A percentile compares a stretch with the other conserved stretches of the same genome.
Conservation (phyloP, 1,139 yeast species). For the Hanseniaspora gamundiae region DNA sequence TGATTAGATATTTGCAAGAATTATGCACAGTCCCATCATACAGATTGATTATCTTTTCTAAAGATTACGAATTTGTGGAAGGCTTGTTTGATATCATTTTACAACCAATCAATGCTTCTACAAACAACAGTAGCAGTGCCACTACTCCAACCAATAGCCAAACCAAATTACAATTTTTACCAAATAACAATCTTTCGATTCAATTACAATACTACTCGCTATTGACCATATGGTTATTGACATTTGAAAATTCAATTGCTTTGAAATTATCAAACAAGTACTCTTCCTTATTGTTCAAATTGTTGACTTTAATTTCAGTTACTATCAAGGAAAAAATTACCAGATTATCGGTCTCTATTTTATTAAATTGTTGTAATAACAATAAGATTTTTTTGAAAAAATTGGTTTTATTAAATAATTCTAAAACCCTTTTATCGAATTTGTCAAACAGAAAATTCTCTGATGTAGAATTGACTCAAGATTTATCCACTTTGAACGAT, state of each 20-base stretch:
- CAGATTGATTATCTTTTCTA: slow-evolving; percentile 35
- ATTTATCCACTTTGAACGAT: slow-evolving; percentile 46
- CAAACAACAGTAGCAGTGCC: background rate
- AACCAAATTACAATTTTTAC: background rate
- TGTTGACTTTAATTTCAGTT: slow-evolving; percentile 56
- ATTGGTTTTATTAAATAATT: slow-evolving; percentile 64
- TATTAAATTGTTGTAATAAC: slow-evolving; percentile 44
- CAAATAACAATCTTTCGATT: slow-evolving; percentile 34
- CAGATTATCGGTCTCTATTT: slow-evolving; percentile 63
- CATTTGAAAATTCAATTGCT: slow-evolving; percentile 54
- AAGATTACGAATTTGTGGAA: background rate
- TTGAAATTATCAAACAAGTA: slow-evolving; percentile 35
- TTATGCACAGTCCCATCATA: slow-evolving; percentile 41
- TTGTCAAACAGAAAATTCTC: slow-evolving; percentile 84
- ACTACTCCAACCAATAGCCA: background rate
- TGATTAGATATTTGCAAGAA: slow-evolving; percentile 23
- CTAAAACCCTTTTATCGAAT: slow-evolving; percentile 53
- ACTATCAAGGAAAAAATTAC: slow-evolving; percentile 89
- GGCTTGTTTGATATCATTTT: background rate
- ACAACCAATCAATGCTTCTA: background rate
- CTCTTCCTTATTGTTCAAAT: slow-evolving; percentile 32
- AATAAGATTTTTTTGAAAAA: slow-evolving; percentile 39
- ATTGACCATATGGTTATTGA: slow-evolving; percentile 71
- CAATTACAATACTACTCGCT: slow-evolving; percentile 78
- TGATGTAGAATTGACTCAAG: slow-evolving; percentile 79